A percentile compares a stretch with the other conserved stretches of the same genome.
Evolutionary conservation across 2,329 filamentous ascomycete genomes (phyloP).

Genomic region (Dothistroma septosporum): DNA sequence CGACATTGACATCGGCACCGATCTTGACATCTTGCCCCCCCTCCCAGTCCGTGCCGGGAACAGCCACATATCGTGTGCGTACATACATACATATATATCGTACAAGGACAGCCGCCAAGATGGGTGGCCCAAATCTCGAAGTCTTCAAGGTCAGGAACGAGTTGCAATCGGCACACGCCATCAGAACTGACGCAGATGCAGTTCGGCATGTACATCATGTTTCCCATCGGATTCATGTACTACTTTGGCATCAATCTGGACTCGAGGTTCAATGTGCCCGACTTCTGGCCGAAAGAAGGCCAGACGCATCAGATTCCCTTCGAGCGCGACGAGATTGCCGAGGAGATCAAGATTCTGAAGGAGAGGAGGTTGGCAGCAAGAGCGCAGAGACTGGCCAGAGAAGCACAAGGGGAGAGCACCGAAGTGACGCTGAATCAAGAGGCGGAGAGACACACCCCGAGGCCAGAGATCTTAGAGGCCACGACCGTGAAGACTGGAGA

Average conservation of each 20-base stretch:
- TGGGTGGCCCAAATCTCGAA: conserved; percentile 87
- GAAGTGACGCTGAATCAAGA: conserved; percentile 25
- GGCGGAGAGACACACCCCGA: conserved; percentile 19
- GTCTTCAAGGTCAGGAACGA: conserved; percentile 72
- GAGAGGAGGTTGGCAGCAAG: conserved; percentile 45
- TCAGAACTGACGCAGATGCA: conserved; percentile 36
- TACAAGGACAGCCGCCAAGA: conserved; percentile 32
- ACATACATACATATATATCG: not conserved
- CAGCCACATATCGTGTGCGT: not conserved
- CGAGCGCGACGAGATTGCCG: conserved; percentile 75
- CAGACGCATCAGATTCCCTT: conserved; percentile 72
- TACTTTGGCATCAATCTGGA: conserved; percentile 99
- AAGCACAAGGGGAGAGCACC: conserved; percentile 31
- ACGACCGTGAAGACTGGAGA: conserved; percentile 9
- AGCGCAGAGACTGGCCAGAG: conserved; percentile 45
- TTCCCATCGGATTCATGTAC: conserved; percentile 98
- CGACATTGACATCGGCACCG: not conserved
- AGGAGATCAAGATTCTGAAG: conserved; percentile 71
- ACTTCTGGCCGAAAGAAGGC: conserved; percentile 86
- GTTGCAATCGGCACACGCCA: not conserved
- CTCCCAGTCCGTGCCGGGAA: too few species aligned
- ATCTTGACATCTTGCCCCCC: too few species aligned
- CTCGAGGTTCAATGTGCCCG: conserved; percentile 77
- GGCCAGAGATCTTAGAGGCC: conserved; percentile 26
- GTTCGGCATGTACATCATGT: conserved; percentile 99